Conservation (phyloP, 2,329 filamentous ascomycete genomes). For the Aspergillus versicolor region DNA sequence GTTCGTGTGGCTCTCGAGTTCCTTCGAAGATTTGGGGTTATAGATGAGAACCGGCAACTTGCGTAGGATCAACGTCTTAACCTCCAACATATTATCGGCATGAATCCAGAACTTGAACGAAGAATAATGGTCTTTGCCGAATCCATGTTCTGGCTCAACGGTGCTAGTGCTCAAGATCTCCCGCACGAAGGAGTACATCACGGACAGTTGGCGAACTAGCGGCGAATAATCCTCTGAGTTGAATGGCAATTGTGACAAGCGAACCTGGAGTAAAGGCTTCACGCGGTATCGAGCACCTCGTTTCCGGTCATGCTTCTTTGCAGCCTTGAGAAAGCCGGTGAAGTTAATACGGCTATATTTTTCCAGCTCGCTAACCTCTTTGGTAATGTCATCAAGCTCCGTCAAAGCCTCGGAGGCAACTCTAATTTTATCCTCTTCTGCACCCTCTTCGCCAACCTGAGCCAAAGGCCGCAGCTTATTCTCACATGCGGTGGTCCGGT, state of each 20-base stretch:
- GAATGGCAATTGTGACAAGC: constrained; percentile 83
- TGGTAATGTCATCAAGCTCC: constrained; percentile 84
- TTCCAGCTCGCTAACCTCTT: constrained; percentile 88
- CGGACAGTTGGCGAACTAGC: constrained; percentile 80
- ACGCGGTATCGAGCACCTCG: constrained; percentile 83
- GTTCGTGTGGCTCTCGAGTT: constrained; percentile 71
- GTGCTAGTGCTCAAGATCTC: constrained; percentile 61
- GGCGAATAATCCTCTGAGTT: constrained; percentile 94
- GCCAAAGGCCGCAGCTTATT: constrained; percentile 61
- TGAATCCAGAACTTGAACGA: constrained; percentile 98
- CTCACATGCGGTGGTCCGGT: constrained; percentile 72
- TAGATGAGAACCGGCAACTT: constrained; percentile 90
- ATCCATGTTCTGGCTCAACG: constrained; percentile 54
- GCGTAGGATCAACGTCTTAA: constrained; percentile 92
- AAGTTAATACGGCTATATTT: constrained; percentile 97
- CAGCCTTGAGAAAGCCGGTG: constrained; percentile 95
- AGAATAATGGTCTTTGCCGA: constrained; percentile 67
- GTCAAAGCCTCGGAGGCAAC: constrained; percentile 69
- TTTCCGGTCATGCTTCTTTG: constrained; percentile 98
- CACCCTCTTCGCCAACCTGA: constrained; percentile 34
- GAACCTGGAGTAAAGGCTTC: constrained; percentile 86
- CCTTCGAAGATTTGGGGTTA: constrained; percentile 79
- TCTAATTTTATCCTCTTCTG: constrained; percentile 46
- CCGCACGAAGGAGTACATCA: constrained; percentile 93
- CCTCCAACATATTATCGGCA: constrained; percentile 89